Conservation (phyloP, 2,329 filamentous ascomycete species). For the Didymella glomerata region DNA sequence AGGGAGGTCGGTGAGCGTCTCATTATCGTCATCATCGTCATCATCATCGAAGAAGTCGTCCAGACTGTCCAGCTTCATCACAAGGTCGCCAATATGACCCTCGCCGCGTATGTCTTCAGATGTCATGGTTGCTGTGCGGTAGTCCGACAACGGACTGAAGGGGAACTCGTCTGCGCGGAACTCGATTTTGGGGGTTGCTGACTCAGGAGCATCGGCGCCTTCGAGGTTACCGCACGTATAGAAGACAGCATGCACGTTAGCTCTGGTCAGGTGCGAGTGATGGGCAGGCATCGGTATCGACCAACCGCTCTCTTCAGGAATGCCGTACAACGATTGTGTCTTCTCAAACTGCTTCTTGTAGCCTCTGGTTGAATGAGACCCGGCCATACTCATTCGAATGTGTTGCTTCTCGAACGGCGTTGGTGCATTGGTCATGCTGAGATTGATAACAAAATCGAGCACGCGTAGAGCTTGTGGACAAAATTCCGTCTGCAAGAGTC, state of each 20-base stretch:
- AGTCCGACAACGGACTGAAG: constrained; percentile 72
- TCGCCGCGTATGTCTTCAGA: constrained; percentile 81
- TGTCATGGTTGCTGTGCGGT: constrained; percentile 89
- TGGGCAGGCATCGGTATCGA: constrained; percentile 91
- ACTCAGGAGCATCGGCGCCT: constrained; percentile 61
- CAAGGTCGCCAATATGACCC: constrained; percentile 80
- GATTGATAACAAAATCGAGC: constrained; percentile 92
- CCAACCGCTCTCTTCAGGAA: constrained; percentile 95
- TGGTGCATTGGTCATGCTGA: constrained; percentile 83
- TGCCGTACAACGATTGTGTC: constrained; percentile 93
- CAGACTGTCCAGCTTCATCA: constrained; percentile 65
- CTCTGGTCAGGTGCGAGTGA: constrained; percentile 84
- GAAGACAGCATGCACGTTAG: constrained; percentile 95
- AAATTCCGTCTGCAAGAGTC: constrained; percentile 89
- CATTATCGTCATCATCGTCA: constrained; percentile 51
- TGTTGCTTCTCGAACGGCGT: constrained; percentile 90
- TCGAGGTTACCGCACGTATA: constrained; percentile 78
- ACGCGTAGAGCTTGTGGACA: constrained; percentile 93
- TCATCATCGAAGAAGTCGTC: constrained; percentile 64
- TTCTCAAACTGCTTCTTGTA: constrained; percentile 94
- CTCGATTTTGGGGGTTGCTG: constrained; percentile 84
- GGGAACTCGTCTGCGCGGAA: constrained; percentile 91
- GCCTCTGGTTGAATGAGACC: constrained; percentile 77
- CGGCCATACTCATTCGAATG: constrained; percentile 97
- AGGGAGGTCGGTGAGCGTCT: constrained; percentile 44